Base-by-base conservation (phyloP, 345 rosid species). In the Sonneratia alba region DNA sequence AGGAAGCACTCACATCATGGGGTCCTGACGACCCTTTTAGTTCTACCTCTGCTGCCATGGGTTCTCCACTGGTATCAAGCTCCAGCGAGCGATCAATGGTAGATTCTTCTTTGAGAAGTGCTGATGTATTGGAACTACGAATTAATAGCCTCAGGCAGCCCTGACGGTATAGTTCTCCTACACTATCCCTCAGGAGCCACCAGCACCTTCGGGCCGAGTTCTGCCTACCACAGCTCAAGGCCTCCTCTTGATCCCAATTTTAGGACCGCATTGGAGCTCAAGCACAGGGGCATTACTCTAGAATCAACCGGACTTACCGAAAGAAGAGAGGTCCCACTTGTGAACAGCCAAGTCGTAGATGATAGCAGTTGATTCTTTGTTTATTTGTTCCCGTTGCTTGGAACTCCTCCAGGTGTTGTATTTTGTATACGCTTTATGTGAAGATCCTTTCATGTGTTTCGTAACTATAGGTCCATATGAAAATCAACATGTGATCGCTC, bases 1-100 rank as follows among this genome's bases (percentile, higher is more conserved):
- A 92, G 81, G 99, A 92, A 76, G 89, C 88, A 10, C 87, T 95
- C 59, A 92, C 97, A 1, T 89, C 97, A 13, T 95, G 97, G 97
- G 97, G 99, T 75, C 87, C 96, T 0, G 93, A 90, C 45, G 98
- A 94, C 71, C 94, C 96, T 48, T 94, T 94, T 71, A 67, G 74
- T 71, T 85, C 96, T 22, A 48, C 85, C 38, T 64, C 89, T 7
- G 82, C 88, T 22, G 27, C 88, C 36, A 47, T 82, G 10, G 82
- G 83, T 7, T 77, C 87, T 0, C 83, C 86, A 7, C 72, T 83
- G 65, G 93, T 77, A 67, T 78, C 86, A 7, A 75, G 79, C 70
- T 49, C 87, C 38, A 86, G 75, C 32, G 93, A 91, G n/a, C 81
- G 90, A 74, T 73, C 90, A 2, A 85, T 81, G 62, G 72, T 75